These are phyloP conservation scores for Botrytis aclada DNA, from an alignment of 2,329 filamentous ascomycete species.

Conservation along the genomic window DNA sequence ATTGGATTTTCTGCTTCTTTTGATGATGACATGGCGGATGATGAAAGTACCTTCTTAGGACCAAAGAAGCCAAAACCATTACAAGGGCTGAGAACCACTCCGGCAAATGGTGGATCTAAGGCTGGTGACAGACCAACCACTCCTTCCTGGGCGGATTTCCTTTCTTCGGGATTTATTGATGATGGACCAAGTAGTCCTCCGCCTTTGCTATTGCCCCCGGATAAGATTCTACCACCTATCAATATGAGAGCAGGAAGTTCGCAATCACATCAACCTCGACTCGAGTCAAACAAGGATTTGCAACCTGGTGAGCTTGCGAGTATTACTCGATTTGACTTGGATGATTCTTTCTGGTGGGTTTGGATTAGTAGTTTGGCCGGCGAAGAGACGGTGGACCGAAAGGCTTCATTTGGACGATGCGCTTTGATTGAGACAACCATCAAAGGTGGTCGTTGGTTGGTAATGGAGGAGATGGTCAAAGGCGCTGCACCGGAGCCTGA, in stretches of 20 bases:
- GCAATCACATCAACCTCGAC: slow-evolving; percentile 72
- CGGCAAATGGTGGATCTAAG: slow-evolving; percentile 64
- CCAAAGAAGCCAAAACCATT: slow-evolving; percentile 37
- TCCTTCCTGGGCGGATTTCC: slow-evolving; percentile 96
- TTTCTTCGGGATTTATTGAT: slow-evolving; percentile 89
- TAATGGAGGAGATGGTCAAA: slow-evolving; percentile 95
- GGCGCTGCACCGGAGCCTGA: slow-evolving; percentile 83
- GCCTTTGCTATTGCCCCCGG: slow-evolving; percentile 79
- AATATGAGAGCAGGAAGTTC: slow-evolving; percentile 77
- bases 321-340: slow-evolving; percentile 79
- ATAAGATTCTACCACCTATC: slow-evolving; percentile 87
- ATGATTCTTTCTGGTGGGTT: slow-evolving; percentile 99
- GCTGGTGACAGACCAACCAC: slow-evolving; percentile 77
- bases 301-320: slow-evolving; percentile 94
- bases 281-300: slow-evolving; percentile 65
- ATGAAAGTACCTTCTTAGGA: slow-evolving; percentile 34
- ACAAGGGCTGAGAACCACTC: slow-evolving; percentile 60
- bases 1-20: slow-evolving; percentile 80
- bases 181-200: slow-evolving; percentile 60
- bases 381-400: slow-evolving; percentile 81
- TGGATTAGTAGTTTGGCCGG: slow-evolving; percentile 96
- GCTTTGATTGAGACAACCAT: slow-evolving; percentile 89
- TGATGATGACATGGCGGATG: slow-evolving; percentile 67
- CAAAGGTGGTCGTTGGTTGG: slow-evolving; percentile 77
- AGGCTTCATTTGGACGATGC: slow-evolving; percentile 91